Evolutionary conservation across 2,329 filamentous ascomycete species (phyloP).

Genomic region (Neopestalotiopsis rosae): DNA sequence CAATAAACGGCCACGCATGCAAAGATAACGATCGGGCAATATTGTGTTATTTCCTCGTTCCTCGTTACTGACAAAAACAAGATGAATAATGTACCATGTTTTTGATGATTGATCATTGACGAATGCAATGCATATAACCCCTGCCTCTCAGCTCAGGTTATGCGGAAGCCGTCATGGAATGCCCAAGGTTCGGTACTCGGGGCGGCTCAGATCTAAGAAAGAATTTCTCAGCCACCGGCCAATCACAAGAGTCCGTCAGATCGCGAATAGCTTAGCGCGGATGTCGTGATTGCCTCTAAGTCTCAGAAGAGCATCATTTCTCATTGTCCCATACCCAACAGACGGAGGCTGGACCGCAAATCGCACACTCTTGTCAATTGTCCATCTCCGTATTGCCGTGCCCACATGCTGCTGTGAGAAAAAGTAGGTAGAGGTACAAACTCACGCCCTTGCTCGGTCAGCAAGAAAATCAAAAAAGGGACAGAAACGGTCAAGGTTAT

Average conservation of each 20-base stretch:
- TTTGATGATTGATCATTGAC: not conserved
- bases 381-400: not conserved
- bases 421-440: not conserved
- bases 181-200: slow-evolving; percentile 16
- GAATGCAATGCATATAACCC: slow-evolving; percentile 3
- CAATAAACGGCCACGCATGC: not conserved
- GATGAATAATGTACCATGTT: not conserved
- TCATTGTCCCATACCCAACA: slow-evolving; percentile 26
- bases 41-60: too few relatives aligned
- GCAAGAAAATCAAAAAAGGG: not conserved
- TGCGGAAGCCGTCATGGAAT: slow-evolving; percentile 16
- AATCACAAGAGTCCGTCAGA: slow-evolving; percentile 33
- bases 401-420: not conserved
- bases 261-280: slow-evolving; percentile 37
- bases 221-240: slow-evolving; percentile 21
- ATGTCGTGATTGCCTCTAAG: slow-evolving; percentile 44
- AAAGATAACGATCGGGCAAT: not conserved
- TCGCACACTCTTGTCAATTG: slow-evolving; percentile 2
- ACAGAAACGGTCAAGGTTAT: not conserved
- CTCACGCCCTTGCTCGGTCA: not conserved
- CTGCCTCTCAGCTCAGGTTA: slow-evolving; percentile 5
- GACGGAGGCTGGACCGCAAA: slow-evolving; percentile 1
- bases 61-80: too few relatives aligned
- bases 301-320: slow-evolving; percentile 23
- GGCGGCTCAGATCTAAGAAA: slow-evolving; percentile 13